Percentiles rank a stretch among this genome's conserved stretches.
These are phyloP conservation scores for Pseudophaeomoniella oleicola DNA, from an alignment of 2,329 filamentous ascomycete species.

Conservation along the genomic window DNA sequence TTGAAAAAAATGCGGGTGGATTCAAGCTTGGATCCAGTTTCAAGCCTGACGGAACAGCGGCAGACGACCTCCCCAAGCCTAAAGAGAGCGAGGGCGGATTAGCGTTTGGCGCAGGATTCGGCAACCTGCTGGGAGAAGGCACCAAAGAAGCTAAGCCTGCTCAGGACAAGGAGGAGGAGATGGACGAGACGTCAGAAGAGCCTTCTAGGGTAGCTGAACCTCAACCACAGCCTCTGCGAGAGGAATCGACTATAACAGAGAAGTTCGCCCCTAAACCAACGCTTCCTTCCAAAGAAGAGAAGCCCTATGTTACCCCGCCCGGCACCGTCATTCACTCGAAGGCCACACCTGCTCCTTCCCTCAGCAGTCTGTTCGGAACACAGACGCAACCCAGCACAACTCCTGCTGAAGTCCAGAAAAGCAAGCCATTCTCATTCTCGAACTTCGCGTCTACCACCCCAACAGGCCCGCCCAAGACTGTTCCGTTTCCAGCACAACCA, in stretches of 20 bases:
- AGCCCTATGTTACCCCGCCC: conserved; percentile 10
- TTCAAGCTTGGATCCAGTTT: conserved; percentile 30
- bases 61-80: conserved; percentile 23
- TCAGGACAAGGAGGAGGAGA: conserved; percentile 14
- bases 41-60: conserved; percentile 25
- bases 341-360: conserved; percentile 14
- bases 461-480: conserved; percentile 12
- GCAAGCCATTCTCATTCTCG: conserved; percentile 14
- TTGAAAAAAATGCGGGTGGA: conserved; percentile 15
- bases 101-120: conserved; percentile 23
- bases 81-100: conserved; percentile 19
- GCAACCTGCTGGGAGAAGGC: conserved; percentile 20
- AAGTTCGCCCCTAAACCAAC: no score
- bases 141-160: conserved; percentile 8
- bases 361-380: conserved; percentile 20
- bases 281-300: not conserved
- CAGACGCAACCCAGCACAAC: conserved; percentile 12
- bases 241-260: no score
- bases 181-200: conserved; percentile 10
- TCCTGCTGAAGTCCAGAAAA: conserved; percentile 14
- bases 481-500: conserved; percentile 11
- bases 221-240: not conserved
- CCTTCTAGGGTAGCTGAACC: conserved; percentile 6
- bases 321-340: conserved; percentile 11
- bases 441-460: conserved; percentile 10